Evolutionary conservation across 2,329 filamentous ascomycete species (phyloP).

Genomic region (Malbranchea zuffiana): DNA sequence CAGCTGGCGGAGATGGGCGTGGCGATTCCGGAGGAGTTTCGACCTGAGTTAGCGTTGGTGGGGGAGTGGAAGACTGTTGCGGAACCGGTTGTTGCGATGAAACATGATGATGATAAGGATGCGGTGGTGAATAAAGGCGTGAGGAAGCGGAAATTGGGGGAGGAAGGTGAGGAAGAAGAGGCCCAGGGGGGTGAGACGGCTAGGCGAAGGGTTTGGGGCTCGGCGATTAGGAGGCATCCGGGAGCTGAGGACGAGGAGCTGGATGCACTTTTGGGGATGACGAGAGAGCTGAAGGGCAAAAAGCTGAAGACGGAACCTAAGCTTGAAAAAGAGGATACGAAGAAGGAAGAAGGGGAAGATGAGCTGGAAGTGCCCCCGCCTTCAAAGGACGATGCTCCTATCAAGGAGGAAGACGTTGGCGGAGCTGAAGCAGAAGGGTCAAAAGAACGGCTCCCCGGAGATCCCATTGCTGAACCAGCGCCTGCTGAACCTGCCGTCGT

Average conservation of each 20-base stretch:
- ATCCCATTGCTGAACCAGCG: background rate
- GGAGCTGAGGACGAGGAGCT: conserved; percentile 30
- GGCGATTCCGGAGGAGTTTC: conserved; percentile 65
- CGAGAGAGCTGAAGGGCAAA: conserved; percentile 27
- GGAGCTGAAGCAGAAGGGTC: conserved; percentile 24
- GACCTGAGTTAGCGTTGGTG: conserved; percentile 72
- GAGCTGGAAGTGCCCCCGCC: background rate
- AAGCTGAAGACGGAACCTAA: conserved; percentile 10
- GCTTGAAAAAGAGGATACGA: conserved; percentile 7
- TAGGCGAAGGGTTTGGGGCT: conserved; percentile 36
- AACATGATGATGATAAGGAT: conserved; percentile 31
- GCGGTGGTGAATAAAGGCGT: conserved; percentile 37
- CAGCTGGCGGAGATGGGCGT: conserved; percentile 84
- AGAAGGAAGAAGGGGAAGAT: conserved; percentile 13
- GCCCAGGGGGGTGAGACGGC: conserved; percentile 26
- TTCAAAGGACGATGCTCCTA: background rate
- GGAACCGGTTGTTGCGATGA: conserved; percentile 27
- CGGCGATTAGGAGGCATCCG: conserved; percentile 30
- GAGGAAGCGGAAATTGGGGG: conserved; percentile 36
- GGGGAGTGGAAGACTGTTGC: conserved; percentile 75
- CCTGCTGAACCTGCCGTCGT: conserved; percentile 24
- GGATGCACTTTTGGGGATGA: conserved; percentile 34
- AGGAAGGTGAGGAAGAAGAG: conserved; percentile 35
- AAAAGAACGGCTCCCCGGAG: conserved; percentile 7
- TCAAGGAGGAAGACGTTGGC: conserved; percentile 16